A percentile compares a stretch with the other conserved stretches of the same genome.
phyloP scores from a whole-genome alignment of 345 rosid species.

The Rhodamnia argentea region DNA sequence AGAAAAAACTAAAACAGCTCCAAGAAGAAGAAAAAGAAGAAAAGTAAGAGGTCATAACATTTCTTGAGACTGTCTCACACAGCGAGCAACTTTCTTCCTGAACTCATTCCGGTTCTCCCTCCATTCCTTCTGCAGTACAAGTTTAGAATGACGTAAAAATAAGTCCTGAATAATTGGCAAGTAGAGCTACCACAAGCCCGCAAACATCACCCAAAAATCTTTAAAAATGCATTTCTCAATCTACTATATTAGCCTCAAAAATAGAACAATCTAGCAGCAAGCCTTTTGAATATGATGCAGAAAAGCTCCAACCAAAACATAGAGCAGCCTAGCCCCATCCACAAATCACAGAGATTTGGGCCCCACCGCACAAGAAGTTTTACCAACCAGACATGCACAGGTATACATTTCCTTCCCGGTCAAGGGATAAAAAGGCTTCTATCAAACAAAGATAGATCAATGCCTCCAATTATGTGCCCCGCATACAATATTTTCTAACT shows the following conservation, averaged over 20 bases:
- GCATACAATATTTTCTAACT: background rate
- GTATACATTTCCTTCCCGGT: background rate
- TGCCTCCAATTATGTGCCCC: background rate
- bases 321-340: background rate
- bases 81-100: constrained; percentile 74
- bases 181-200: background rate
- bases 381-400: background rate
- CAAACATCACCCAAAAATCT: background rate
- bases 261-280: background rate
- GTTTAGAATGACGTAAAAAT: background rate
- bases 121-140: constrained; percentile 62
- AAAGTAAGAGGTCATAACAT: constrained; percentile 28
- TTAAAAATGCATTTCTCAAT: background rate
- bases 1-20: background rate
- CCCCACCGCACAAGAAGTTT: background rate
- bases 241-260: background rate
- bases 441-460: background rate
- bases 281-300: background rate
- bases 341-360: background rate
- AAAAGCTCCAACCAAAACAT: background rate
- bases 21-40: background rate
- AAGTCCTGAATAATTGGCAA: background rate
- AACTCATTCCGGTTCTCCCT: constrained; percentile 67
- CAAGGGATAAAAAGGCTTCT: background rate
- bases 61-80: constrained; percentile 82